phyloP scores from a whole-genome alignment of 2,329 filamentous ascomycete genomes.

The Fusarium nurragi region DNA sequence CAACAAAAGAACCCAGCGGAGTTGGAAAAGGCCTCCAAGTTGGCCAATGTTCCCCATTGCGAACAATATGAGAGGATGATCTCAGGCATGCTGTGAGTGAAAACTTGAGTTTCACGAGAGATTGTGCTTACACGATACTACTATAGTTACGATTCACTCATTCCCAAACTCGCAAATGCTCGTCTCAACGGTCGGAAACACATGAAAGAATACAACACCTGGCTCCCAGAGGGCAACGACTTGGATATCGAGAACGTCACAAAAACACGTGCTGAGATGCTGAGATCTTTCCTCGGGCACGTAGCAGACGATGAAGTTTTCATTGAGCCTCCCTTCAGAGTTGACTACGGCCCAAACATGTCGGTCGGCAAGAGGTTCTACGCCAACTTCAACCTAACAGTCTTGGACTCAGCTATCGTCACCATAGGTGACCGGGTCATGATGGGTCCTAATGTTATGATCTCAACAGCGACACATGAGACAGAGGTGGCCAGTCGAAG shows the following conservation, averaged over 20 bases:
- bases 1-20: slow-evolving; percentile 17
- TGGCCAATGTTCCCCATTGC: slow-evolving; percentile 64
- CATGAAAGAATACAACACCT: slow-evolving; percentile 63
- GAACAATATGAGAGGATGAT: slow-evolving; percentile 73
- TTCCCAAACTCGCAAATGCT: slow-evolving; percentile 54
- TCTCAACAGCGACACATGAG: slow-evolving; percentile 63
- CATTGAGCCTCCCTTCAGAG: slow-evolving; percentile 66
- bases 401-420: slow-evolving; percentile 62
- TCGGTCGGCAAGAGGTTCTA: slow-evolving; percentile 67
- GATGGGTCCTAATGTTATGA: slow-evolving; percentile 61
- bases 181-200: slow-evolving; percentile 60
- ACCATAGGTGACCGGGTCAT: slow-evolving; percentile 62
- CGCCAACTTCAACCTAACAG: slow-evolving; percentile 61
- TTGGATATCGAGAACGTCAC: background rate
- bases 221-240: slow-evolving; percentile 53
- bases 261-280: slow-evolving; percentile 47
- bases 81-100: slow-evolving; percentile 65
- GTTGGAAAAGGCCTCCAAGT: slow-evolving; percentile 30
- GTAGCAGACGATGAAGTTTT: slow-evolving; percentile 58
- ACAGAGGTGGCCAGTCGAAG: slow-evolving; percentile 57
- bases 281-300: slow-evolving; percentile 57
- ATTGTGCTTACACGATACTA: rapidly evolving
- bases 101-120: rapidly evolving
- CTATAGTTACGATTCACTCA: slow-evolving; percentile 57
- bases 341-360: slow-evolving; percentile 72